phyloP scores from a whole-genome alignment of 2,329 filamentous ascomycete genomes.

The Niveomyces coronatus region DNA sequence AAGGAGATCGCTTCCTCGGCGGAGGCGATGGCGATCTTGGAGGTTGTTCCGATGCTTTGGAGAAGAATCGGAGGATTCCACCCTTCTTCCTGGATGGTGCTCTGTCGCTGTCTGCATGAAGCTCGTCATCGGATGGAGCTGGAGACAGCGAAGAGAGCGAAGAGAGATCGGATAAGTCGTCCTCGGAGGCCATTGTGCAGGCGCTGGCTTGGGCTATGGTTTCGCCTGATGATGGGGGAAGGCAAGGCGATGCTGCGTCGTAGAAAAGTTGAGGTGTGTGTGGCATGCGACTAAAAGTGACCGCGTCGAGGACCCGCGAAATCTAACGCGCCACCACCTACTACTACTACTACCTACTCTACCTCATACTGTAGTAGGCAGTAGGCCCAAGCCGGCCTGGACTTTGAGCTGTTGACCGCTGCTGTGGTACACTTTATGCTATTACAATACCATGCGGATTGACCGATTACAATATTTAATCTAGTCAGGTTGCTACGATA shows the following conservation, averaged over 20 bases:
- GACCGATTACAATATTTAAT: not conserved
- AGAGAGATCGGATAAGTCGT: slow-evolving; percentile 55
- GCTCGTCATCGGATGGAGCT: slow-evolving; percentile 33
- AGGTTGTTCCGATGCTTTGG: slow-evolving; percentile 41
- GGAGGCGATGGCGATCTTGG: slow-evolving; percentile 53
- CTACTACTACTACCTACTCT: too few relatives aligned
- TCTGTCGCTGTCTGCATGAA: slow-evolving; percentile 35
- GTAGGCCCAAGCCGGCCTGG: slow-evolving; percentile 7
- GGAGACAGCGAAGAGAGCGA: slow-evolving; percentile 41
- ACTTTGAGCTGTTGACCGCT: not conserved
- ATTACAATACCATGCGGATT: not conserved
- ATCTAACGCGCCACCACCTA: slow-evolving; percentile 10
- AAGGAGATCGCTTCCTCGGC: slow-evolving; percentile 69
- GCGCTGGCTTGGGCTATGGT: slow-evolving; percentile 19
- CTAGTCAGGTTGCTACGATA: too few relatives aligned
- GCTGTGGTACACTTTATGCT: slow-evolving; percentile 5
- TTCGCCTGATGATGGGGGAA: slow-evolving; percentile 22
- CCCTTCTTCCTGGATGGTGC: slow-evolving; percentile 35
- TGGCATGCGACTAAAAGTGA: slow-evolving; percentile 12
- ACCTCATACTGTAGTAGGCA: too few relatives aligned
- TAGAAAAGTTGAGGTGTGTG: slow-evolving; percentile 4
- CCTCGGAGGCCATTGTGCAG: slow-evolving; percentile 44
- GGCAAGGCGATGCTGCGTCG: slow-evolving; percentile 15
- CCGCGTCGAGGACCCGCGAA: slow-evolving; percentile 20
- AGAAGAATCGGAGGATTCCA: slow-evolving; percentile 59